phyloP scores from a whole-genome alignment of 1,284 basidiomycete species.

The Paramarasmius palmivorus region DNA sequence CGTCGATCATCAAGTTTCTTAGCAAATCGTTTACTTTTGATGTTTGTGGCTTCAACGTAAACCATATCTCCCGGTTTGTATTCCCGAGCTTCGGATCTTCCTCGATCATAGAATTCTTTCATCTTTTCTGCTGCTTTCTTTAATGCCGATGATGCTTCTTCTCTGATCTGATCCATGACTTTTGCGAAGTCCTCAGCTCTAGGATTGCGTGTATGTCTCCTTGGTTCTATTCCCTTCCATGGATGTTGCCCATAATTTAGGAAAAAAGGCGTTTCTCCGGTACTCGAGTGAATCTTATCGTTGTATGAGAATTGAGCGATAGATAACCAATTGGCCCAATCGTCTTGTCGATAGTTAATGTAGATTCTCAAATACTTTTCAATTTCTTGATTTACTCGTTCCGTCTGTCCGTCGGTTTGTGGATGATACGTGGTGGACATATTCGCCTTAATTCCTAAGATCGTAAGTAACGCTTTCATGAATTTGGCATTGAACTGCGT shows the following conservation, averaged over 20 bases:
- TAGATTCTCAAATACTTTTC: too few species aligned
- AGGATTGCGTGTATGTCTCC: background rate
- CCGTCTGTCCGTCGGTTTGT: too few species aligned
- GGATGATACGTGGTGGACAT: too few species aligned
- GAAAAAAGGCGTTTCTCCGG: background rate
- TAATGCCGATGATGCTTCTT: background rate
- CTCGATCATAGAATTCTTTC: background rate
- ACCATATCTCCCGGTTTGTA: conserved; percentile 3
- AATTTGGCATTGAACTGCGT: too few species aligned
- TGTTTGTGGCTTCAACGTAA: conserved; percentile 1
- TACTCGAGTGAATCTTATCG: conserved; percentile 1
- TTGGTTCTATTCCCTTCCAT: background rate
- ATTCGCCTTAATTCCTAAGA: too few species aligned
- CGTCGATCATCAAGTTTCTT: conserved; percentile 15
- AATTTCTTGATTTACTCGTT: too few species aligned
- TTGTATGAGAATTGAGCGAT: conserved; percentile 6
- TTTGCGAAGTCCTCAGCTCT: background rate
- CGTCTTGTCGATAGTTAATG: too few species aligned
- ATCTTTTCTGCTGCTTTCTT: too few species aligned
- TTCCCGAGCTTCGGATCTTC: background rate
- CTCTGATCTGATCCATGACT: background rate
- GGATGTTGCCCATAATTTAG: conserved; percentile 3
- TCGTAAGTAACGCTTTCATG: too few species aligned
- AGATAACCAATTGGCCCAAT: too few species aligned
- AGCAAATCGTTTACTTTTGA: background rate